Base-by-base conservation (phyloP, 768 basidiomycete species). In the Dentipellis fragilis region DNA sequence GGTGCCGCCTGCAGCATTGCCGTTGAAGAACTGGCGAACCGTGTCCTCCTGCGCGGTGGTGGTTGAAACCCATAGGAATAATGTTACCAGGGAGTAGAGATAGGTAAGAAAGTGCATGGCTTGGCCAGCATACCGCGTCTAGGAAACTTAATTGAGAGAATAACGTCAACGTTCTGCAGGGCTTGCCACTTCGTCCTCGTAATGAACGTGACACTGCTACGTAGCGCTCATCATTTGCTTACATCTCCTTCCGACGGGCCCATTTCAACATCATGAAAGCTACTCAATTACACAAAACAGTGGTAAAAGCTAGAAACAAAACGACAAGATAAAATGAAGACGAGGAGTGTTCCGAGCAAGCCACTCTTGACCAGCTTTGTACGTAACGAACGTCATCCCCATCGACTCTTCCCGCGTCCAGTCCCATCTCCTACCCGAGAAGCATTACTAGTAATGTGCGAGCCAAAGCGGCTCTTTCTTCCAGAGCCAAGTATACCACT, bases 381-480 rank as follows among this genome's bases (percentile, higher is more conserved):
- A 14, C 3, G 14, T 14, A 4, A 42, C 4, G 19, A 42, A 14
- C 40, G 9, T 42, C 40, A 42, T 14, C 22, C 48, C 48, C 48
- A 49, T 10, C 48, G 29, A 35, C 48, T 49, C 48, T 49, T 22
- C 22, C 48, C 48, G 8, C 16, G 48, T 23, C 29, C 29, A 29
- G n/a, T n/a, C 42, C 42, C 16, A 7, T 16, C 42, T 7, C 42
- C 42, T 45, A 16, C 11, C 42, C 19, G 42, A 4, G 42, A 7
- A 17, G 19, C 42, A 45, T 9, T 17, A n/a, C 42, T 16, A 17
- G n/a, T 23, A 11, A 22, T 49, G 48, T 49, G 23, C 14, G 48
- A 22, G 10, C 55, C 54, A 9, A 60, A 53, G 5, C 57, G 59
- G 51, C 51, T 51, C 40, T 52, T 59, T 46, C 36, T 57, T 45